Base-by-base conservation (phyloP, 805 yeast genomes). In the Cyberlindnera lachancei region DNA sequence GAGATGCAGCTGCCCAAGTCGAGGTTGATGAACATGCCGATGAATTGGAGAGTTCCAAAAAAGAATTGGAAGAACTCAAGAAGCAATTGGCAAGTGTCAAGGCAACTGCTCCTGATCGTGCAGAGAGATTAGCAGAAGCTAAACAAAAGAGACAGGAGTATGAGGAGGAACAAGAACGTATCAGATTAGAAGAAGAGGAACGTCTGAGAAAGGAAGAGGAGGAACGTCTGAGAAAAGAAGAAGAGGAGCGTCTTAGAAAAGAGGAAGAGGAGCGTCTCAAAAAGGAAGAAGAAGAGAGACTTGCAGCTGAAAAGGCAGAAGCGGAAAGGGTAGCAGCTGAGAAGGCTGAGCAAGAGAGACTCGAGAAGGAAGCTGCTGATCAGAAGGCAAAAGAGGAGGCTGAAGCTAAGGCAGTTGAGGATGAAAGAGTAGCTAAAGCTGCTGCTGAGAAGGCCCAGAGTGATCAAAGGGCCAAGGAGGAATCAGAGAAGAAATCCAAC, bases 121-220 rank as follows among this genome's bases (percentile, higher is more conserved):
- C 37, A 8, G 21, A 38, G 6, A 46, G 56, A 39, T 21, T 51
- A 9, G 33, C 31, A 22, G 48, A 46, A 3, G 56, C 56, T 18
- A 34, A 31, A 21, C 22, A 30, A 14, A 45, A 50, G 33, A 45
- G 55, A 40, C 37, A 40, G n/a, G 32, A 14, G 0, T 50, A 38
- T 24, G 55, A 41, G 9, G 41, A 34, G 18, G 41, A 38, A 17
- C 34, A 27, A 11, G 42, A 38, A 29, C 33, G 36, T 9, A 24
- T 29, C 31, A 30, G 33, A 19, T 13, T 16, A 12, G 35, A 30
- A 17, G 50, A 41, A 25, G 50, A 33, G 25, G 46, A 30, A 14
- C 29, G 40, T 17, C 27, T 19, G 27, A 35, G 24, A 26, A 37
- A 27, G 16, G 42, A 36, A 18, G 42, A 40, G 19, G 41, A 35